Evolutionary conservation across 2,329 filamentous ascomycete species (phyloP).

Genomic region (Ophiognomonia clavigignenti-juglandacearum): DNA sequence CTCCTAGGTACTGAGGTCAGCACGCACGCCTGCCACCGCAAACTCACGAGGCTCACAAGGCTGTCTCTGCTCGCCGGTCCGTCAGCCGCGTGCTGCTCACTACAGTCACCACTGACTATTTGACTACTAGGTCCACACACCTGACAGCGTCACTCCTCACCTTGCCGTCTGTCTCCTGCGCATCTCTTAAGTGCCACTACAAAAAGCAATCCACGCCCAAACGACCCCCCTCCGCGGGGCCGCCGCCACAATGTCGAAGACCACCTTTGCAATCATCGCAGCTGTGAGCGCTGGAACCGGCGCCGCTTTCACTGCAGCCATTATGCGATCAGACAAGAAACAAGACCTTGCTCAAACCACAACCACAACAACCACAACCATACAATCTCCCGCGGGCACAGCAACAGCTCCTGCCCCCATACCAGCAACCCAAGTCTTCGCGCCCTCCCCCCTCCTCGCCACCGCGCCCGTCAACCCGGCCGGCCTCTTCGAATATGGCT

Average conservation of each 20-base stretch:
- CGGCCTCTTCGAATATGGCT: constrained; percentile 80
- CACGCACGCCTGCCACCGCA: neutral
- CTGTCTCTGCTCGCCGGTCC: constrained; percentile 2
- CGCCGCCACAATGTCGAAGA: constrained; percentile 64
- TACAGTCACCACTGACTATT: no score
- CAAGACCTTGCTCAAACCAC: constrained; percentile 30
- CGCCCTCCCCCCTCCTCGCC: constrained; percentile 20
- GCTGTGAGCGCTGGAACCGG: constrained; percentile 72
- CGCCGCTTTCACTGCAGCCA: constrained; percentile 66
- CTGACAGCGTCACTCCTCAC: constrained; percentile 14
- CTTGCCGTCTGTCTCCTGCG: neutral
- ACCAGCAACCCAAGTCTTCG: constrained; percentile 55
- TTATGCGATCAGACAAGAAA: constrained; percentile 45
- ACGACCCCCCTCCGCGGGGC: constrained; percentile 1
- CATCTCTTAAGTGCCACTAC: constrained; percentile 3
- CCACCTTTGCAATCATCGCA: constrained; percentile 70
- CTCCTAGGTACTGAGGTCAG: neutral
- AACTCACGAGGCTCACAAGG: constrained; percentile 7
- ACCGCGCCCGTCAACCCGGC: constrained; percentile 62
- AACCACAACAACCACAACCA: constrained; percentile 28
- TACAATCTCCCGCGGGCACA: constrained; percentile 22
- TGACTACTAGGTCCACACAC: constrained; percentile 1
- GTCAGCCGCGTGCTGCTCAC: constrained; percentile 15
- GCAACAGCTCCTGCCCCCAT: constrained; percentile 33
- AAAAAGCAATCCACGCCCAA: constrained; percentile 3